phyloP scores from a whole-genome alignment of 345 rosid species.

The sweet orange (Citrus sinensis) region DVS_A1.0 CM039161.1:21610501-21611000 shows the following conservation, averaged over 20 bases:
- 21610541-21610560: constrained; percentile 26
- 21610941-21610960: too few species aligned
- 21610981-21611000: neutral
- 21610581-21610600: neutral
- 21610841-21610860: too few species aligned
- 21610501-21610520: constrained; percentile 33
- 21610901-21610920: too few species aligned
- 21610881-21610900: too few species aligned
- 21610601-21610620: constrained; percentile 10
- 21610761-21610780: neutral
- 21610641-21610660: constrained; percentile 16
- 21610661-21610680: neutral
- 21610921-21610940: too few species aligned
- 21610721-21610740: neutral
- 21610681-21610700: neutral
- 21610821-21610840: too few species aligned
- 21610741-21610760: too few species aligned
- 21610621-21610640: constrained; percentile 21
- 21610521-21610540: constrained; percentile 43
- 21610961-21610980: neutral
- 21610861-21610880: neutral
- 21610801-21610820: too few species aligned
- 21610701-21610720: neutral
- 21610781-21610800: too few species aligned
- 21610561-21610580: neutral